Evolutionary conservation across 2,329 filamentous ascomycete genomes (phyloP).

Genomic region (Claviceps humidiphila): DNA sequence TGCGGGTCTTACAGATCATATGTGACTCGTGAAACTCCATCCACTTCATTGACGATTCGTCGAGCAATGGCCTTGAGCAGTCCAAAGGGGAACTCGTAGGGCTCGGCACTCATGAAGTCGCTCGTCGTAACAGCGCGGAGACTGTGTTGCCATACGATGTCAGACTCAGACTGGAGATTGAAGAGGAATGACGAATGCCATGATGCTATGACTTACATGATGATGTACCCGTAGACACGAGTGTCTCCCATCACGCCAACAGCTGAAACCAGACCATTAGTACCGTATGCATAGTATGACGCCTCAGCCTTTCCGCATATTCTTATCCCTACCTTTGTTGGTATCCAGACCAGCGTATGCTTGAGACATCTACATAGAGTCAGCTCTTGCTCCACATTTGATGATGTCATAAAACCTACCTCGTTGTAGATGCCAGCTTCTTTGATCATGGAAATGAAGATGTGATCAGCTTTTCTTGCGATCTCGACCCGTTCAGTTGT

Average conservation of each 20-base stretch:
- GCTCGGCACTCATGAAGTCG: constrained; percentile 49
- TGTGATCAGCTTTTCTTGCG: constrained; percentile 61
- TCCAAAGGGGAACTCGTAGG: constrained; percentile 49
- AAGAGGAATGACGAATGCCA: not conserved
- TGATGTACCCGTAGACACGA: constrained; percentile 20
- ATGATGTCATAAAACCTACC: constrained; percentile 9
- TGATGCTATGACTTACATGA: constrained; percentile 5
- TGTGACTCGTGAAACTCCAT: constrained; percentile 57
- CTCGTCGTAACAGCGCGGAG: constrained; percentile 6
- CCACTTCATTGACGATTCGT: constrained; percentile 35
- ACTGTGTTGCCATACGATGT: not conserved
- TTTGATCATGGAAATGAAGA: constrained; percentile 66
- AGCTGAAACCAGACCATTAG: not conserved
- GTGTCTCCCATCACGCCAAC: constrained; percentile 14
- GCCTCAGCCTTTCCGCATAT: not conserved
- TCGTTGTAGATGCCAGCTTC: constrained; percentile 60
- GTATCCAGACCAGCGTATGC: constrained; percentile 15
- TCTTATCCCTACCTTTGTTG: constrained; percentile 7
- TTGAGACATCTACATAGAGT: constrained; percentile 12
- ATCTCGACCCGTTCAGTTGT: constrained; percentile 69
- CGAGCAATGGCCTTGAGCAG: constrained; percentile 39
- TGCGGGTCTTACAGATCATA: constrained; percentile 38
- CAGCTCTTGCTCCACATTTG: constrained; percentile 2
- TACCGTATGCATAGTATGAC: not conserved
- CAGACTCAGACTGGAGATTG: not conserved